Conservation (phyloP, 2,329 filamentous ascomycete species). For the Cadophora malorum region DNA sequence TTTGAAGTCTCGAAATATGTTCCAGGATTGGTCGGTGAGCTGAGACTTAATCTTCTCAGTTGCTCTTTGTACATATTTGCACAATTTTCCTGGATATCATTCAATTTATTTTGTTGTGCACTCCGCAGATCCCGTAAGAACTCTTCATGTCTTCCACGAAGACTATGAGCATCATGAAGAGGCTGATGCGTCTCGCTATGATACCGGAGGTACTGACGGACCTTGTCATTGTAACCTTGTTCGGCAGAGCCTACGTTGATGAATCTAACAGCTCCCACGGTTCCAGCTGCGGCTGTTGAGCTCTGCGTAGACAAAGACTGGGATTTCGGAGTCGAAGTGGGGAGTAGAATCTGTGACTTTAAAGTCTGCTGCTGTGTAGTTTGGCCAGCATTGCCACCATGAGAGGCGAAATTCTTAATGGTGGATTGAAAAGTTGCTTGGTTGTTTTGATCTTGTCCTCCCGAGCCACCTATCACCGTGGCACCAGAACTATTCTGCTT, state of each 20-base stretch:
- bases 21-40: background rate
- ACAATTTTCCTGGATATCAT: background rate
- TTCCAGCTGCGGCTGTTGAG: background rate
- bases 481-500: background rate
- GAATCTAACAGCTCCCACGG: too few species aligned
- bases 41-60: background rate
- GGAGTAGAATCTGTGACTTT: background rate
- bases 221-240: background rate
- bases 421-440: background rate
- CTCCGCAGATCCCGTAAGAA: background rate
- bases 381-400: background rate
- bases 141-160: background rate
- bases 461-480: too few species aligned
- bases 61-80: background rate
- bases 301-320: background rate
- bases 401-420: background rate
- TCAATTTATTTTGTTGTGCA: background rate
- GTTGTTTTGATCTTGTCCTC: background rate
- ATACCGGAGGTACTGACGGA: background rate
- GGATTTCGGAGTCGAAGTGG: background rate
- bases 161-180: background rate
- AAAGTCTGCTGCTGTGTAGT: background rate
- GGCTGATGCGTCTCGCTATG: background rate
- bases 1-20: background rate
- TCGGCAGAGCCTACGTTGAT: background rate